Percentiles rank a stretch among this genome's conserved stretches.
These are phyloP conservation scores for Fusarium sp. DNA, from an alignment of 2,329 filamentous ascomycete species.

Conservation along the genomic window DNA sequence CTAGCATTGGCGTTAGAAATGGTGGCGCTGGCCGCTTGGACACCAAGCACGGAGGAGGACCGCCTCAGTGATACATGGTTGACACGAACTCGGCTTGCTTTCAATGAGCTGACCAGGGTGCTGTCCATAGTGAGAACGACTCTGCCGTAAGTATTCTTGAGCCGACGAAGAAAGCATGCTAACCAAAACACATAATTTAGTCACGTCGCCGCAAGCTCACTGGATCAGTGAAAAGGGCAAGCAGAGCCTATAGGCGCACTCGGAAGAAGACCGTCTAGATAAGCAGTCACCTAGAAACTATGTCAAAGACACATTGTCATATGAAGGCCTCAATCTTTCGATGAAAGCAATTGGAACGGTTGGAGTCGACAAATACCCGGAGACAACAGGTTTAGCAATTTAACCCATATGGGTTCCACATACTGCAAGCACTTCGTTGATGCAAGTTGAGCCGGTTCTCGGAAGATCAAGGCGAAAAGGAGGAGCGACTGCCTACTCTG, in stretches of 20 bases:
- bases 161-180: background rate
- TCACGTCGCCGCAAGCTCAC: background rate
- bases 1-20: background rate
- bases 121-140: background rate
- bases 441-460: background rate
- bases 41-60: background rate
- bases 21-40: background rate
- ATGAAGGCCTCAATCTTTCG: background rate
- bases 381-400: background rate
- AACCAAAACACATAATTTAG: background rate
- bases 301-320: background rate
- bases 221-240: background rate
- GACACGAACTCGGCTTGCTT: background rate
- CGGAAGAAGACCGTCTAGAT: background rate
- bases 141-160: background rate
- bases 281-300: background rate
- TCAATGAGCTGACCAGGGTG: background rate
- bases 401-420: background rate
- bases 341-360: background rate
- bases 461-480: background rate
- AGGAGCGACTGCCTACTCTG: background rate
- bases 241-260: background rate
- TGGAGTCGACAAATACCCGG: background rate
- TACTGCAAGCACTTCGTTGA: background rate
- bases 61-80: background rate